Base-by-base conservation (phyloP, 768 basidiomycete species). In the Suillus plorans region DNA sequence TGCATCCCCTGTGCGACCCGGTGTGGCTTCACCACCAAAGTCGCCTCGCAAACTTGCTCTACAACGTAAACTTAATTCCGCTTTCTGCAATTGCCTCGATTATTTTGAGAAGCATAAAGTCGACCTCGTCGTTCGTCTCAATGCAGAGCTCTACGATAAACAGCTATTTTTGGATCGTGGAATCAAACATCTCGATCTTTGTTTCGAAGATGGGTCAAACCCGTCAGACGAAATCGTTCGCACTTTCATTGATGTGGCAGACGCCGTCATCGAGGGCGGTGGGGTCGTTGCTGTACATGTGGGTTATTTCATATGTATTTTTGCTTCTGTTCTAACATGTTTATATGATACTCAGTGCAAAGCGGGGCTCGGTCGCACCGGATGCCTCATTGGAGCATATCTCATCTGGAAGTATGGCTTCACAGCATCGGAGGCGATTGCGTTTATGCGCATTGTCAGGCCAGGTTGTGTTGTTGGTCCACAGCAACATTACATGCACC, bases 321-420 rank as follows among this genome's bases (percentile, higher is more conserved):
- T 62, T 52, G 12, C 63, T 62, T 67, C 22, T 62, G 52, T 60
- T 61, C 65, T 68, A 31, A 62, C 66, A 73, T 64, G 64, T 62
- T 63, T 36, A 67, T 63, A 62, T 65, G 63, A 25, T 60, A 64
- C 61, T 18, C 75, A 97, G 91, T 97, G 95, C 76, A 97, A 97
- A 82, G 97, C 97, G 58, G 97, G 97, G 49, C 84, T 99, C 13
- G 97, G 97, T 28, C 85, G 97, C 63, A 99, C 97, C 7, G 97
- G 97, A 4, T 97, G 95, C 5, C 82, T 99, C 65, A 97, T 99
- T 66, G 97, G 97, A 42, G 97, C 97, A 10, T 99, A 98, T 81
- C 85, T 99, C 63, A 93, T 97, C 66, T 99, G 97, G 92, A 98
- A 98, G 77, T 97, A 98, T 71, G 94, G 93, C 25, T 99, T 99